Evolutionary conservation across 768 basidiomycete genomes (phyloP).

Genomic region (Tricholoma bakamatsutake): DNA sequence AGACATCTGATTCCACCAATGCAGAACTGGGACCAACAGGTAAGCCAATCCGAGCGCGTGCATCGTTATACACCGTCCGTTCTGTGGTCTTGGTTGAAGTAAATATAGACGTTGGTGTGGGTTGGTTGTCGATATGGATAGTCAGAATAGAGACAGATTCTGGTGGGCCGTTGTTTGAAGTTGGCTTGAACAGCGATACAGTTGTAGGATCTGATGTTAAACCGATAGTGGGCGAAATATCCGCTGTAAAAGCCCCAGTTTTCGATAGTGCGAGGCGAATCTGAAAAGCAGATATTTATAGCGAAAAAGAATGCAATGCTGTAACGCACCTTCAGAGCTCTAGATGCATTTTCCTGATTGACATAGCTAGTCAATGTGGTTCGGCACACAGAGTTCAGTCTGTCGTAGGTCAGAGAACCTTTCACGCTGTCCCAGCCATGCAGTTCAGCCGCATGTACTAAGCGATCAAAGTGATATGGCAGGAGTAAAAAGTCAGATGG

Average conservation of each 20-base stretch:
- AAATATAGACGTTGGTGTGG: conserved; percentile 50
- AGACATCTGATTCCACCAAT: conserved; percentile 43
- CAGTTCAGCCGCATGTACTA: conserved; percentile 41
- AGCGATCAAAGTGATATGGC: conserved; percentile 53
- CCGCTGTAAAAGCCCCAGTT: conserved; percentile 32
- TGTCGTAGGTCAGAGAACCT: conserved; percentile 29
- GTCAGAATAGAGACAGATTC: conserved; percentile 30
- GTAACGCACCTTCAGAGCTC: conserved; percentile 27
- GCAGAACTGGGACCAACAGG: conserved; percentile 23
- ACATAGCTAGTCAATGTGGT: conserved; percentile 31
- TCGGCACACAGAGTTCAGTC: conserved; percentile 40
- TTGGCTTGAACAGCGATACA: conserved; percentile 30
- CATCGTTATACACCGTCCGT: conserved; percentile 52
- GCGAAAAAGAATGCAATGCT: conserved; percentile 2
- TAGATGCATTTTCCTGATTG: conserved; percentile 11
- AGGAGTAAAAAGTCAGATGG: conserved; percentile 62
- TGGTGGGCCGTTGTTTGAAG: conserved; percentile 12
- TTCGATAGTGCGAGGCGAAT: conserved; percentile 44
- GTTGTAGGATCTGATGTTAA: conserved; percentile 35
- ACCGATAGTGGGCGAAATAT: conserved; percentile 24
- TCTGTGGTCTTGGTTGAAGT: conserved; percentile 69
- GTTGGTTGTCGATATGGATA: conserved; percentile 49
- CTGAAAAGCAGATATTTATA: conserved; percentile 24
- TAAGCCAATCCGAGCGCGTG: conserved; percentile 51
- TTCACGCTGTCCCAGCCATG: conserved; percentile 44